These are phyloP conservation scores for Cryptococcus deneoformans DNA, from an alignment of 1,284 basidiomycete genomes.

Conservation along the genomic window DNA sequence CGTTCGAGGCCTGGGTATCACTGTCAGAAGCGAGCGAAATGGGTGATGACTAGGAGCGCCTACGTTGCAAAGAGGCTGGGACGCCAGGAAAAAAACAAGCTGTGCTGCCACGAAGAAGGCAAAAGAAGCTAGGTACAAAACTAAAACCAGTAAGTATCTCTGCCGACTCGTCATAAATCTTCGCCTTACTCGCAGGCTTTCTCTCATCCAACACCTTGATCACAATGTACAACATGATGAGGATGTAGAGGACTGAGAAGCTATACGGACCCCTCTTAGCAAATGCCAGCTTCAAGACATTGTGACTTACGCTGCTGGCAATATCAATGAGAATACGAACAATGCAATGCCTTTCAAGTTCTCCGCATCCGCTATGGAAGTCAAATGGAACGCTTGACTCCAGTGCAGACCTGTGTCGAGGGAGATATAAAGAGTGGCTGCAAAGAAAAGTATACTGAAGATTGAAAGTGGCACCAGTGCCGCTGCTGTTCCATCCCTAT, in stretches of 20 bases:
- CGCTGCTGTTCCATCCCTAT: slow-evolving; percentile 63
- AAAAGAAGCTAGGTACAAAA: slow-evolving; percentile 56
- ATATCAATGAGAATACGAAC: slow-evolving; percentile 75
- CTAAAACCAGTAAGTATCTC: slow-evolving; percentile 2
- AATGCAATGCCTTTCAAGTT: slow-evolving; percentile 63
- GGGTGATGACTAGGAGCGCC: slow-evolving; percentile 28
- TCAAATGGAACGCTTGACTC: slow-evolving; percentile 57
- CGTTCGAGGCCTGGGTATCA: slow-evolving; percentile 54
- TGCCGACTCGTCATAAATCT: not conserved
- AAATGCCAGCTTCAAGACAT: not conserved
- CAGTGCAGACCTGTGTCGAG: slow-evolving; percentile 69
- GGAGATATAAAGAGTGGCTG: slow-evolving; percentile 68
- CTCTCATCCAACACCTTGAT: slow-evolving; percentile 65
- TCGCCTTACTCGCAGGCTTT: slow-evolving; percentile 59
- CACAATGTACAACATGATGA: slow-evolving; percentile 72
- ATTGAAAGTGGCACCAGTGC: slow-evolving; percentile 54
- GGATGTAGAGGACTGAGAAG: slow-evolving; percentile 63
- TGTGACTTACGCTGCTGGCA: slow-evolving; percentile 67
- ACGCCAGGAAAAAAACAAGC: slow-evolving; percentile 72
- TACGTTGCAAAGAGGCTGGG: slow-evolving; percentile 70
- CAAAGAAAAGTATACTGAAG: slow-evolving; percentile 62
- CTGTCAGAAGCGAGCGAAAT: not conserved
- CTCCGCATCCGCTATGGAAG: slow-evolving; percentile 36
- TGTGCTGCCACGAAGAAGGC: slow-evolving; percentile 70
- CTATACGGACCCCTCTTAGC: slow-evolving; percentile 45